phyloP scores from a whole-genome alignment of 495 filamentous ascomycete species.

The Penicillium flavigenum region DNA sequence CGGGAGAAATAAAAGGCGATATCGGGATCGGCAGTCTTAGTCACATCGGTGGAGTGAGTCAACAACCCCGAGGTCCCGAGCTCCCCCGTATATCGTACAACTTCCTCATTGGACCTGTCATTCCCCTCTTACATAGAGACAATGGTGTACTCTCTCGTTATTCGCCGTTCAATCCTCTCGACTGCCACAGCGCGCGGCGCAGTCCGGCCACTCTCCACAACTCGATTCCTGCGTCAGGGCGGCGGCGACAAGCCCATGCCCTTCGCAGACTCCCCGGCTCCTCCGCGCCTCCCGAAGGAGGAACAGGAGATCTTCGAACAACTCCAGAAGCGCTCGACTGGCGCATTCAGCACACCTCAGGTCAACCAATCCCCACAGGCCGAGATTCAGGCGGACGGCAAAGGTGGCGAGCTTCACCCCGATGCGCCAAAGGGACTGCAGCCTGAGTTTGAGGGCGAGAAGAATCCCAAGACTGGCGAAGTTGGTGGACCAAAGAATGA shows the following conservation, averaged over 20 bases:
- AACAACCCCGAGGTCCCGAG: conserved; percentile 14
- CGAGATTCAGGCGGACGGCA: conserved; percentile 49
- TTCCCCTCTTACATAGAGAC: conserved; percentile 10
- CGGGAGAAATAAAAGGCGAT: conserved; percentile 32
- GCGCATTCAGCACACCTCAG: conserved; percentile 69
- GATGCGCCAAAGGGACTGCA: conserved; percentile 68
- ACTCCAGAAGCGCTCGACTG: conserved; percentile 70
- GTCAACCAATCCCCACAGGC: conserved; percentile 30
- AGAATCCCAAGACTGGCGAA: conserved; percentile 94
- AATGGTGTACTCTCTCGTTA: conserved; percentile 19
- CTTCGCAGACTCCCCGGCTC: conserved; percentile 60
- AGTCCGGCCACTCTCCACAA: conserved; percentile 38
- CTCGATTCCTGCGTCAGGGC: conserved; percentile 27
- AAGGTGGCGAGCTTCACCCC: conserved; percentile 65
- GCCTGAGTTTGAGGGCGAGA: conserved; percentile 93
- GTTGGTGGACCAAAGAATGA: conserved; percentile 97
- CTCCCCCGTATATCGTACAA: neutral
- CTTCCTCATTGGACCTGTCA: conserved; percentile 10
- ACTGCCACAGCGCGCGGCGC: conserved; percentile 20
- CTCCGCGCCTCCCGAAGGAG: conserved; percentile 79
- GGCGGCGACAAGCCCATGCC: conserved; percentile 36
- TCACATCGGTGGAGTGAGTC: conserved; percentile 25
- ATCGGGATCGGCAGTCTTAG: conserved; percentile 38
- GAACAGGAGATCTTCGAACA: conserved; percentile 92
- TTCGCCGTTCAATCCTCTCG: conserved; percentile 24